Percentiles rank a stretch among this genome's conserved stretches.
Evolutionary conservation across 2,329 filamentous ascomycete genomes (phyloP).

Genomic region (Diaporthe amygdali): DNA sequence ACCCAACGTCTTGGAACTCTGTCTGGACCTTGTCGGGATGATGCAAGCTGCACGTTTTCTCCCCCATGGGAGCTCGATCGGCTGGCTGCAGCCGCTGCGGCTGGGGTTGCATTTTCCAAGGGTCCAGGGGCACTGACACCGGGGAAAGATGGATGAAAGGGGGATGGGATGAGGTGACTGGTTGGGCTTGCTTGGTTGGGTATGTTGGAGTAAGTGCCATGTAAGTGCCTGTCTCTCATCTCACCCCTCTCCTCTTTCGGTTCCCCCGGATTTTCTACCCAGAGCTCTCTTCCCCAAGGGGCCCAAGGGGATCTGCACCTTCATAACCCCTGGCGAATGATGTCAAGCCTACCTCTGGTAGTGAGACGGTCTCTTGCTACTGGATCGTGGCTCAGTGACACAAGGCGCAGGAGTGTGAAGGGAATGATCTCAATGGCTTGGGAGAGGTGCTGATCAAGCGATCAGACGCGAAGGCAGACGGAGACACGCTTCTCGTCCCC

Average conservation of each 20-base stretch:
- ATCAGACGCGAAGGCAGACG: not conserved
- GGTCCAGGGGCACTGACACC: conserved; percentile 8
- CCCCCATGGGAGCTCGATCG: not conserved
- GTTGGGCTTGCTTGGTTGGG: not conserved
- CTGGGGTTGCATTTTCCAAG: conserved; percentile 2
- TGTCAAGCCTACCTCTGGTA: conserved; percentile 5
- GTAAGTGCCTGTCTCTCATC: not conserved
- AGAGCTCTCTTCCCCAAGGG: not conserved
- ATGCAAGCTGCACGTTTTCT: not conserved
- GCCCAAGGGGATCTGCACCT: not conserved
- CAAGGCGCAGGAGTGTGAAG: not conserved
- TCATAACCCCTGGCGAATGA: not conserved
- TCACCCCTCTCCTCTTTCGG: not conserved
- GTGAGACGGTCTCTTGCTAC: not conserved
- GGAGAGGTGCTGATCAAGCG: not conserved
- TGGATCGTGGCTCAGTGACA: not conserved
- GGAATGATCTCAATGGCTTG: conserved; percentile 15
- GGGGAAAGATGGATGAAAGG: not conserved
- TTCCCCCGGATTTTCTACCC: not conserved
- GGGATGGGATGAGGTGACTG: not conserved
- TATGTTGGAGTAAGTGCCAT: not conserved
- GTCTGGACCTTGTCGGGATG: not conserved
- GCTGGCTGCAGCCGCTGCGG: conserved; percentile 15
- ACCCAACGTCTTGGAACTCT: conserved; percentile 10
- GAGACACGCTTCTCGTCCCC: not conserved